Evolutionary conservation across 257 asterid genomes (phyloP).

Genomic region (Solanum habrochaites): DNA sequence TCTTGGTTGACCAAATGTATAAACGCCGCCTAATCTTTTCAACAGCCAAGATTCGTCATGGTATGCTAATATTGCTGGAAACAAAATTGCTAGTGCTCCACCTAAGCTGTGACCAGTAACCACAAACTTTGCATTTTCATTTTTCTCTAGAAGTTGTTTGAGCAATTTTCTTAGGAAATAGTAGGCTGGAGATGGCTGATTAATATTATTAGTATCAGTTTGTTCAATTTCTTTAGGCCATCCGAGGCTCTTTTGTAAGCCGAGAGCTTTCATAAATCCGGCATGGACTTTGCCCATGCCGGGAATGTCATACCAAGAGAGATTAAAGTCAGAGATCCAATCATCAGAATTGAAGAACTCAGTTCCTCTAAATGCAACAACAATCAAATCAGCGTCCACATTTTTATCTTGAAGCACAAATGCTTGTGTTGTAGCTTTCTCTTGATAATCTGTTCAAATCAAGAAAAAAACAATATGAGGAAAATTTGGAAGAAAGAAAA

Average conservation of each 20-base stretch:
- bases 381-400: slow-evolving; percentile 7
- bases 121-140: slow-evolving; percentile 10
- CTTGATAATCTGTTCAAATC: not conserved
- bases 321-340: slow-evolving; percentile 38
- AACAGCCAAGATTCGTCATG: slow-evolving; percentile 25
- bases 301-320: slow-evolving; percentile 28
- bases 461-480: not conserved
- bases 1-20: slow-evolving; percentile 67
- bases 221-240: slow-evolving; percentile 10
- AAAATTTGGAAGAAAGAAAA: not conserved
- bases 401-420: slow-evolving; percentile 24
- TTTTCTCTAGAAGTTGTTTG: not conserved
- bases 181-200: slow-evolving; percentile 11
- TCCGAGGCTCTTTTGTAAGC: slow-evolving; percentile 17
- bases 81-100: slow-evolving; percentile 50
- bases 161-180: slow-evolving; percentile 23
- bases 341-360: slow-evolving; percentile 26
- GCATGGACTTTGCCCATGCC: slow-evolving; percentile 32
- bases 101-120: slow-evolving; percentile 70
- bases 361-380: slow-evolving; percentile 44
- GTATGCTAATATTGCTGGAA: slow-evolving; percentile 35
- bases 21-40: slow-evolving; percentile 29
- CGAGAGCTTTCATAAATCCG: slow-evolving; percentile 59
- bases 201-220: not conserved
- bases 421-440: slow-evolving; percentile 25